phyloP scores from a whole-genome alignment of 768 basidiomycete species.

The Butyriboletus loyo region DNA sequence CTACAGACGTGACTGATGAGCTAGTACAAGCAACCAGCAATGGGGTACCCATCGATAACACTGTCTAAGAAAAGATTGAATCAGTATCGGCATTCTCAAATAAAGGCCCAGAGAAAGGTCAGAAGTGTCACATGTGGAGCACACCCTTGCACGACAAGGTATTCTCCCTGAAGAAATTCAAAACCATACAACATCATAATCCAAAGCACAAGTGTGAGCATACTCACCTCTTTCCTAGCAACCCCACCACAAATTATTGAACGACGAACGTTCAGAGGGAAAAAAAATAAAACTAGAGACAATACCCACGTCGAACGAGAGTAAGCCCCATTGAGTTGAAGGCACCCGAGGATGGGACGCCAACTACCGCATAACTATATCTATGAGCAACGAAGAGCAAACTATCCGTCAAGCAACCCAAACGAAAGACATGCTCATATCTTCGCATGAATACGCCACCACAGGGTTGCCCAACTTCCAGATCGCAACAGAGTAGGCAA shows the following conservation, averaged over 20 bases:
- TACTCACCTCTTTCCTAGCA: conserved; percentile 20
- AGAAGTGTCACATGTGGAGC: conserved; percentile 74
- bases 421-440: conserved; percentile 66
- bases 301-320: conserved; percentile 59
- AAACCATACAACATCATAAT: conserved; percentile 58
- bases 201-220: conserved; percentile 11
- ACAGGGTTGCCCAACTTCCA: conserved; percentile 35
- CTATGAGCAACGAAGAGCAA: conserved; percentile 74
- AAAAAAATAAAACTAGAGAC: conserved; percentile 45
- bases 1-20: background rate
- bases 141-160: conserved; percentile 52
- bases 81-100: conserved; percentile 8
- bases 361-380: conserved; percentile 84
- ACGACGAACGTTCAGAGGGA: conserved; percentile 50
- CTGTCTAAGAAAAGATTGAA: background rate
- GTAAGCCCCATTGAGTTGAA: conserved; percentile 92
- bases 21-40: background rate
- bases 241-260: conserved; percentile 28
- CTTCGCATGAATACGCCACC: conserved; percentile 58
- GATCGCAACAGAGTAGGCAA: conserved; percentile 57
- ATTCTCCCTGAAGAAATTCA: conserved; percentile 96
- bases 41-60: background rate
- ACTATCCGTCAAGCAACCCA: conserved; percentile 37
- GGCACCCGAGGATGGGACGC: conserved; percentile 34
- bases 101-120: conserved; percentile 4